These are phyloP conservation scores for Tylopilus orsonianus DNA, from an alignment of 1,284 basidiomycete genomes.

Conservation along the genomic window DNA sequence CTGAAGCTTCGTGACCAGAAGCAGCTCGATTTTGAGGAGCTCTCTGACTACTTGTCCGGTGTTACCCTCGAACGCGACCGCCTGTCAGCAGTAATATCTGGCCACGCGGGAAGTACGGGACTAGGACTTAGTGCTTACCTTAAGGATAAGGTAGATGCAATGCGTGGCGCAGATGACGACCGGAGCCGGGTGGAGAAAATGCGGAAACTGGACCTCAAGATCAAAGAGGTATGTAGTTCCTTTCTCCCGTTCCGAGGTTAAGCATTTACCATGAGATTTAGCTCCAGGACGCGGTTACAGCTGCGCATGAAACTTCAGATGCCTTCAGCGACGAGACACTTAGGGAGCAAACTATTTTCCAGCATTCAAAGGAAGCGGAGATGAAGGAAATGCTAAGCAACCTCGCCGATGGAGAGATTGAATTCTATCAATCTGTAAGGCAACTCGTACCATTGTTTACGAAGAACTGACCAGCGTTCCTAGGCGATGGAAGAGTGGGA, in stretches of 20 bases:
- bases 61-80: slow-evolving; percentile 92
- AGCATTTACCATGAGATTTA: slow-evolving; percentile 33
- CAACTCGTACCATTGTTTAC: background rate
- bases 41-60: slow-evolving; percentile 91
- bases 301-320: slow-evolving; percentile 92
- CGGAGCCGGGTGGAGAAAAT: slow-evolving; percentile 90
- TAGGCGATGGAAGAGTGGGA: slow-evolving; percentile 94
- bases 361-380: slow-evolving; percentile 87
- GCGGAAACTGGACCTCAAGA: slow-evolving; percentile 89
- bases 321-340: slow-evolving; percentile 95
- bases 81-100: slow-evolving; percentile 80
- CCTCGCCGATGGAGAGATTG: slow-evolving; percentile 92
- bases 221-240: slow-evolving; percentile 76
- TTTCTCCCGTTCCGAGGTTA: background rate
- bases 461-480: slow-evolving; percentile 7
- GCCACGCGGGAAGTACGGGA: slow-evolving; percentile 77
- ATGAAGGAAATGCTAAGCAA: slow-evolving; percentile 92
- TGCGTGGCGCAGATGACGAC: slow-evolving; percentile 93
- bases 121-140: slow-evolving; percentile 88
- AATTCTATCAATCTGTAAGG: slow-evolving; percentile 84
- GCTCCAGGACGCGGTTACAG: slow-evolving; percentile 95
- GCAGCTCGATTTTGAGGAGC: slow-evolving; percentile 97
- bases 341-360: slow-evolving; percentile 88
- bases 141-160: slow-evolving; percentile 89
- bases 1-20: slow-evolving; percentile 97